Evolutionary conservation across 768 basidiomycete genomes (phyloP).

Genomic region (Suillus decipiens): DNA sequence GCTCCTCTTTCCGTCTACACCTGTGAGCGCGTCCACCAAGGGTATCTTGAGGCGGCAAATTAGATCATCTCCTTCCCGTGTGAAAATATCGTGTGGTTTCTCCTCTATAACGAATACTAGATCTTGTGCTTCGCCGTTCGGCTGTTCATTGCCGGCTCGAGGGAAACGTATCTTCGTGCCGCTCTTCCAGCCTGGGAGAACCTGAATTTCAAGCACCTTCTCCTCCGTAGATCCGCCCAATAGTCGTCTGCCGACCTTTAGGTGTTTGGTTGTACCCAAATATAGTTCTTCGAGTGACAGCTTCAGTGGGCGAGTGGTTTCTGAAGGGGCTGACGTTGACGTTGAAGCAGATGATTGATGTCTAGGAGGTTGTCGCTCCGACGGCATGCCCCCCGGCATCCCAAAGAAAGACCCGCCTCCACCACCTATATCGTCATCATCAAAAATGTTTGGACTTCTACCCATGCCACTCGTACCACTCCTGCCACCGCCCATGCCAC

Average conservation of each 20-base stretch:
- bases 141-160: constrained; percentile 79
- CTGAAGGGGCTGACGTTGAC: constrained; percentile 37
- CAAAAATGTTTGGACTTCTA: constrained; percentile 34
- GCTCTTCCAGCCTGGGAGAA: constrained; percentile 92
- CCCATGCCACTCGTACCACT: constrained; percentile 32
- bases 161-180: constrained; percentile 95
- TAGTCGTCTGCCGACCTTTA: constrained; percentile 80
- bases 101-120: constrained; percentile 98
- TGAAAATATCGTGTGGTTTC: constrained; percentile 80
- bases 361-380: constrained; percentile 36
- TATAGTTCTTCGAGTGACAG: constrained; percentile 87
- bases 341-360: constrained; percentile 32
- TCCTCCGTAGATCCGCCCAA: constrained; percentile 79
- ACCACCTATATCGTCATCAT: constrained; percentile 46
- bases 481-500: constrained; percentile 38
- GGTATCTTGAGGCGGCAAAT: constrained; percentile 60
- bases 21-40: constrained; percentile 81
- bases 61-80: constrained; percentile 82
- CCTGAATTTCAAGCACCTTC: constrained; percentile 78
- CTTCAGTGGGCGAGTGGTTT: constrained; percentile 82
- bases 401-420: constrained; percentile 38
- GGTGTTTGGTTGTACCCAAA: constrained; percentile 79
- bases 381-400: constrained; percentile 62
- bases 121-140: constrained; percentile 72
- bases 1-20: constrained; percentile 51